phyloP scores from a whole-genome alignment of 2,329 filamentous ascomycete genomes.

The Microsporum canis region DNA sequence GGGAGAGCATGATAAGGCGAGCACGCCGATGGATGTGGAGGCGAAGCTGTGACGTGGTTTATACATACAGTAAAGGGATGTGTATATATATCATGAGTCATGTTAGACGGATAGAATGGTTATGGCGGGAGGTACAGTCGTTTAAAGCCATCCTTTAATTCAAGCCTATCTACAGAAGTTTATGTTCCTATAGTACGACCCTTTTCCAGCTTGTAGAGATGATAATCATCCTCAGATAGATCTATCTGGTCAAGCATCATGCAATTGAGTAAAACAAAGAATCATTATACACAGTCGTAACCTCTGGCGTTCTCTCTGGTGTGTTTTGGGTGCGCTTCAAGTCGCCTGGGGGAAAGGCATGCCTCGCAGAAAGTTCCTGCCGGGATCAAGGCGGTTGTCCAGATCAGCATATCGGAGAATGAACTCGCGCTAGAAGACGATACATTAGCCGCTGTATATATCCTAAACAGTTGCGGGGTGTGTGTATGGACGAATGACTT shows the following conservation, averaged over 20 bases:
- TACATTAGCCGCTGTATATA: not conserved
- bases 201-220: not conserved
- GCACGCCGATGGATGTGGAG: conserved; percentile 26
- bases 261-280: not conserved
- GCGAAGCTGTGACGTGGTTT: conserved; percentile 12
- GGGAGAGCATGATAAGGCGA: conserved; percentile 56
- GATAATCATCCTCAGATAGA: not conserved
- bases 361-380: conserved; percentile 25
- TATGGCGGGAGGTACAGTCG: not conserved
- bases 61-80: not conserved
- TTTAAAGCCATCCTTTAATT: not conserved
- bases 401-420: conserved; percentile 40
- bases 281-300: conserved; percentile 2
- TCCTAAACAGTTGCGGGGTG: not conserved
- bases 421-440: conserved; percentile 33
- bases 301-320: not conserved
- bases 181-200: not conserved
- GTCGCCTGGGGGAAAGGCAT: conserved; percentile 24
- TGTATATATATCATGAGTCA: not conserved
- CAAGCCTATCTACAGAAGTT: not conserved
- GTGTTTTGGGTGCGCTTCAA: conserved; percentile 4
- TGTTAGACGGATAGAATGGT: not conserved
- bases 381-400: conserved; percentile 37
- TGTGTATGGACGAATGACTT: conserved; percentile 14
- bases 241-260: not conserved